Evolutionary conservation across 306 rosid genomes (phyloP), one percentile per base, ranked within the genome.

Genomic region (Pyrus pyrifolia): DNA sequence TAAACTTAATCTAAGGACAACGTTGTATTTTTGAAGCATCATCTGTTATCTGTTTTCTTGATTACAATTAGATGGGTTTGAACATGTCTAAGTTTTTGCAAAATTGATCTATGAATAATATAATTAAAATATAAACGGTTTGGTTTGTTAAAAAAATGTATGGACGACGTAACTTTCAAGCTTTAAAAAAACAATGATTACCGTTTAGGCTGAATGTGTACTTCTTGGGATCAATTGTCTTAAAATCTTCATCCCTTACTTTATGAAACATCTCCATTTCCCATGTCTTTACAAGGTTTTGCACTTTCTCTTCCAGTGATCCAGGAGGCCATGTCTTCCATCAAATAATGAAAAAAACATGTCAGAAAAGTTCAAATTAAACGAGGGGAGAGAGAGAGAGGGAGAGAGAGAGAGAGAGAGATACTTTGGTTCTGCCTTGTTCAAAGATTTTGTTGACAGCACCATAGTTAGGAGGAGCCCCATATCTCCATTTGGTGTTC

Each of bases 251-350:
- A 0, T 19, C 11, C 58, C 73, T 74, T 22, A 23, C 65, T 71
- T 91, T 89, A 57, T 89, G 80, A 71, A 83, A 86, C 60, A 75
- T 1, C 80, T 91, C 93, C 92, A 87, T 85, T 65, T 91, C 93
- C 90, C 92, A 90, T 27, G 63, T 80, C 85, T 90, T 88, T 0
- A 88, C 78, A 15, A 85, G 64, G 78, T 60, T 86, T 85, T 91
- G 92, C 45, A 86, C 96, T 31, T 78, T 42, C 64, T 86, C 88
- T 76, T 89, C 96, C 22, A 84, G 77, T 69, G 92, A 91, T 18
- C 92, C 92, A 11, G 82, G 71, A 70, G 91, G 81, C 93, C 96
- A 91, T 71, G 78, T 81, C 93, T 91, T 71, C 29, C 42, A 75
- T 53, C 33, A 31, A 30, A n/a, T 30, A 22, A 52, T 35, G 25